Base-by-base conservation (phyloP, 257 asterid species). In the Solanum clarkiae region DNA sequence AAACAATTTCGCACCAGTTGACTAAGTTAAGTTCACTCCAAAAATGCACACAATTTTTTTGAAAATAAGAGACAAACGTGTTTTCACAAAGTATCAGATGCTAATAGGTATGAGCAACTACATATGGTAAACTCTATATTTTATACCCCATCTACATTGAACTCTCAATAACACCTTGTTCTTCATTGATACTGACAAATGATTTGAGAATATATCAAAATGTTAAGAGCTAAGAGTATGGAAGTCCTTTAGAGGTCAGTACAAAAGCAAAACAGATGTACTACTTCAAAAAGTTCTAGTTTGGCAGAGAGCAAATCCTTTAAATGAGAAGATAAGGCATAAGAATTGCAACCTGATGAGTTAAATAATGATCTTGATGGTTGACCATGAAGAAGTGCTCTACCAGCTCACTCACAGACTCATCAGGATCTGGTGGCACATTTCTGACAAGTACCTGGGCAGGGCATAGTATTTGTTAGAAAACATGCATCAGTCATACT, bases 321-420 rank as follows among this genome's bases (percentile, higher is more conserved):
- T 22, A 56, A 44, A 56, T 32, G 45, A 45, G 81, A 82, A 77
- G 15, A 57, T 79, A 83, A 80, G 84, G 26, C 18, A 0, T 77
- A 2, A 36, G 18, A 74, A 84, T 47, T 84, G 63, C 65, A 85
- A 94, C 97, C 99, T 94, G 98, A 91, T 96, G 93, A 88, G 98
- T 91, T 87, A 93, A 91, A 90, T 93, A 96, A 72, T 93, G 89
- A 90, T 96, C 93, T 49, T 96, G 94, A 91, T 96, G 98, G 93
- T 96, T 94, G 92, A 96, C 98, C 95, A 96, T 89, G 90, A 96
- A 96, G 90, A 94, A 96, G 82, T 96, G 98, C 89, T 93, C 97
- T 88, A 94, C 99, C 20, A 92, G 91, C 86, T 96, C 98, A 71
- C 89, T 65, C 84, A 96, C 98, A 24, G 98, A 86, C 89, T 96